phyloP scores from a whole-genome alignment of 805 yeast genomes.

The Wickerhamomyces hampshirensis region DNA sequence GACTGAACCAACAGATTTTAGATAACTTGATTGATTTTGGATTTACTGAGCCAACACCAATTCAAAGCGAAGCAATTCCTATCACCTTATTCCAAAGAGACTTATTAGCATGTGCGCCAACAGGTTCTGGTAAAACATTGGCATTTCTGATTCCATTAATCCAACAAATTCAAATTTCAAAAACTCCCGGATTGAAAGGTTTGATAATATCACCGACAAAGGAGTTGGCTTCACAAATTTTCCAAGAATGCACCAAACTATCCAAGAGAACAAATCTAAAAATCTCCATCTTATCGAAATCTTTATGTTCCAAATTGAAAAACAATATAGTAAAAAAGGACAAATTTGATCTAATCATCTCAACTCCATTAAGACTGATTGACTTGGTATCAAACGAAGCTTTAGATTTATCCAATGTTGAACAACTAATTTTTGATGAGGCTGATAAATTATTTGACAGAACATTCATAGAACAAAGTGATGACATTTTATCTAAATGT shows the following conservation, averaged over 20 bases:
- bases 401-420: conserved; percentile 60
- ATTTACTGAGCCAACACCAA: conserved; percentile 85
- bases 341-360: conserved; percentile 73
- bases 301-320: conserved; percentile 62
- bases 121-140: conserved; percentile 96
- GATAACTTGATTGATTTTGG: conserved; percentile 62
- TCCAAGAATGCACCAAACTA: conserved; percentile 57
- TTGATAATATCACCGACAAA: conserved; percentile 90
- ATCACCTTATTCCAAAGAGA: conserved; percentile 65
- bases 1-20: conserved; percentile 50
- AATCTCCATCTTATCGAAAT: conserved; percentile 64
- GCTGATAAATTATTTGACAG: conserved; percentile 91
- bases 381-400: conserved; percentile 64
- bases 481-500: conserved; percentile 58
- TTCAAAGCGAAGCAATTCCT: conserved; percentile 90
- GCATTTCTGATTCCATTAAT: conserved; percentile 84
- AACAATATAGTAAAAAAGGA: conserved; percentile 53
- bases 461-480: conserved; percentile 87
- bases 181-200: conserved; percentile 46
- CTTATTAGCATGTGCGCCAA: conserved; percentile 91
- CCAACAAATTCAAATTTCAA: conserved; percentile 37
- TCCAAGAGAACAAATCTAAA: conserved; percentile 41
- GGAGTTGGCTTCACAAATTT: conserved; percentile 86
- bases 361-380: conserved; percentile 86
- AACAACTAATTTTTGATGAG: conserved; percentile 83